Percentiles rank a stretch among this genome's conserved stretches.
These are phyloP conservation scores for Halophytophthora polymorphica DNA, from an alignment of 352 stramenopile species.

Conservation along the genomic window DNA sequence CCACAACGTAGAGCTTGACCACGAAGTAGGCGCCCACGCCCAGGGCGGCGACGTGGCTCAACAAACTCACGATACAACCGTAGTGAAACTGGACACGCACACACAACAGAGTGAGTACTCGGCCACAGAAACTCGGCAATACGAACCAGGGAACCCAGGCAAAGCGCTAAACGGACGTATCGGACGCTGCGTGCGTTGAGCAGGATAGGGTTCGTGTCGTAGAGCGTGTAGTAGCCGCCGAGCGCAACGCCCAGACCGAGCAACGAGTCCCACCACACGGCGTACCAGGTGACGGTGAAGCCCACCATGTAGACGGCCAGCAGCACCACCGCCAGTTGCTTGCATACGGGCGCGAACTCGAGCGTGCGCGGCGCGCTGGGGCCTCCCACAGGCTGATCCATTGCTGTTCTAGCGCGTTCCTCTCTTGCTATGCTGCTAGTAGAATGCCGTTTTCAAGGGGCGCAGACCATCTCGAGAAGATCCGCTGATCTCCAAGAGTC, in stretches of 20 bases:
- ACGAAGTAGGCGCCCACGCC: slow-evolving; percentile 55
- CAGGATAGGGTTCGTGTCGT: slow-evolving; percentile 39
- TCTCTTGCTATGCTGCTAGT: too few relatives aligned
- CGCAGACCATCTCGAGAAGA: too few relatives aligned
- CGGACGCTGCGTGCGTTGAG: slow-evolving; percentile 36
- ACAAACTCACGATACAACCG: slow-evolving; percentile 45
- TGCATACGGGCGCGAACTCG: slow-evolving; percentile 61
- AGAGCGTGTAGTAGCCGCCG: slow-evolving; percentile 55
- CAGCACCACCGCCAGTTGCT: slow-evolving; percentile 52
- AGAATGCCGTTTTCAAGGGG: too few relatives aligned
- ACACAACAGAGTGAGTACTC: neutral
- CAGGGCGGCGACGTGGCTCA: slow-evolving; percentile 58
- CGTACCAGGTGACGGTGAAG: slow-evolving; percentile 78
- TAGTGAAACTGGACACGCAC: slow-evolving; percentile 50
- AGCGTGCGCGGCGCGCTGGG: slow-evolving; percentile 41
- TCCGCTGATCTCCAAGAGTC: too few relatives aligned
- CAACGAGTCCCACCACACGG: slow-evolving; percentile 78
- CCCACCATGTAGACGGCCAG: slow-evolving; percentile 49
- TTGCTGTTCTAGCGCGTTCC: neutral
- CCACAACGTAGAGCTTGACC: slow-evolving; percentile 48
- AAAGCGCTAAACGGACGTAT: slow-evolving; percentile 10
- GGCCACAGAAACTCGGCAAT: neutral
- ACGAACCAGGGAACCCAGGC: slow-evolving; percentile 4
- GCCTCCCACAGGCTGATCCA: slow-evolving; percentile 3
- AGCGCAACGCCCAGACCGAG: slow-evolving; percentile 45